Base-by-base conservation (phyloP, 2,329 filamentous ascomycete genomes). In the Colletotrichum sp. region DNA sequence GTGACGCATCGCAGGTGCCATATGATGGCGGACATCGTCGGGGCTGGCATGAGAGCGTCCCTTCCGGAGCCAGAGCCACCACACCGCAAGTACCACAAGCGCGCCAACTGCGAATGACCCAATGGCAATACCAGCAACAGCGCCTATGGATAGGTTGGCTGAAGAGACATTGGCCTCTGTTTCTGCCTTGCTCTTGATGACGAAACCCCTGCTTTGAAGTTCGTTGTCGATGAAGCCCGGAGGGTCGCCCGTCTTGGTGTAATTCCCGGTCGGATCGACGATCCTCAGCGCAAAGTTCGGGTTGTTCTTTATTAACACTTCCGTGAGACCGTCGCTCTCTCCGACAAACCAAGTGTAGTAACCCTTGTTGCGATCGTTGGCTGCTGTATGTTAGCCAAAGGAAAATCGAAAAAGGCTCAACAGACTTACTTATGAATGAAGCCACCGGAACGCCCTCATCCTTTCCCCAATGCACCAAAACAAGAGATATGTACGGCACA, bases 321-420 rank as follows among this genome's bases (percentile, higher is more conserved):
- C 26, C 6, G 32, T 64, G 24, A 73, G 18, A 30, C 62, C 55
- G 38, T 75, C 73, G 7, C 32, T 52, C 18, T 73, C 36, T 3
- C 73, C 73, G 8, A 75, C 56, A 12, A 55, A 73, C 72, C 69
- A 75, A n/a, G 61, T 73, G 7, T 75, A 55, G 21, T 72, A 72
- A 9, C 72, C 69, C 6, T 62, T 62, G 7, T 72, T 75, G 15
- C 69, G 52, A 6, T 66, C 24, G 43, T 75, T 75, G 28, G 73
- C 73, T 75, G 36, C 43, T 15, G 16, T 9, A 7, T 6, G 18
- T 75, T 21, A 67, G 36, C 55, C 16, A 30, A n/a, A 5, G 34
- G 12, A 18, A 16, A 32, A 10, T 15, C 12, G 6, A 8, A 12
- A 36, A 32, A 1, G 36, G 24, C 1, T 6, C 10, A 64, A 16